Percentiles rank a stretch among this genome's conserved stretches.
Evolutionary conservation across 164 flowering plant species (phyloP).

Genomic region (Protea cynaroides): DNA sequence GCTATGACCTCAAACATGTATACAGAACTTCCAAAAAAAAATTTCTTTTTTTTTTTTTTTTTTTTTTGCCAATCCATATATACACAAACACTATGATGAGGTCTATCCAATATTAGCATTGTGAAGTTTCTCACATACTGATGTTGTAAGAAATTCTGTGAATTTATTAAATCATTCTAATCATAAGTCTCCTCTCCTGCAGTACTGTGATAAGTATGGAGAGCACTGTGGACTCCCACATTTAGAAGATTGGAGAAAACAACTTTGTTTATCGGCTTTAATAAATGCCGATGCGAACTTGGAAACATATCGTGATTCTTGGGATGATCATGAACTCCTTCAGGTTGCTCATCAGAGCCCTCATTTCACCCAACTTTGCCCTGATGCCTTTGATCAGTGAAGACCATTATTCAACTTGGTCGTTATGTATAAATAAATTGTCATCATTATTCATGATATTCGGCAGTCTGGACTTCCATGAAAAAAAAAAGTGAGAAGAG

Average conservation of each 20-base stretch:
- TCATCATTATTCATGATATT: too few relatives aligned
- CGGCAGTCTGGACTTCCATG: too few relatives aligned
- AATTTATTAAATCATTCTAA: too few relatives aligned
- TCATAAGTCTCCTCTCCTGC: slow-evolving; percentile 9
- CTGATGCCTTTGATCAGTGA: slow-evolving; percentile 8
- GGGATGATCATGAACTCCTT: slow-evolving; percentile 55
- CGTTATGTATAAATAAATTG: not conserved
- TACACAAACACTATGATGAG: too few relatives aligned
- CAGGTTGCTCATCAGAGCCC: slow-evolving; percentile 58
- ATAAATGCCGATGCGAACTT: slow-evolving; percentile 39
- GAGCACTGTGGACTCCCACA: slow-evolving; percentile 66
- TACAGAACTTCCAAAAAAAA: too few relatives aligned
- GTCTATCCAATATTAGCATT: too few relatives aligned
- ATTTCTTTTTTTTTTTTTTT: too few relatives aligned
- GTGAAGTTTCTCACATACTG: too few relatives aligned
- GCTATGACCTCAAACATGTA: too few relatives aligned
- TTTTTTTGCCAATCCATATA: too few relatives aligned
- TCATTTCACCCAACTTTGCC: slow-evolving; percentile 59
- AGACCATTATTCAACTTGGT: not conserved
- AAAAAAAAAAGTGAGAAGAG: too few relatives aligned
- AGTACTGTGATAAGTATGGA: slow-evolving; percentile 75
- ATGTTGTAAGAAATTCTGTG: too few relatives aligned
- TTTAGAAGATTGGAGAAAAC: slow-evolving; percentile 80
- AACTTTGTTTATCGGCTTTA: slow-evolving; percentile 49
- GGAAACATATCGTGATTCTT: slow-evolving; percentile 67